These are phyloP conservation scores for Aureoboletus auriporus DNA, from an alignment of 768 basidiomycete species.

Conservation along the genomic window DNA sequence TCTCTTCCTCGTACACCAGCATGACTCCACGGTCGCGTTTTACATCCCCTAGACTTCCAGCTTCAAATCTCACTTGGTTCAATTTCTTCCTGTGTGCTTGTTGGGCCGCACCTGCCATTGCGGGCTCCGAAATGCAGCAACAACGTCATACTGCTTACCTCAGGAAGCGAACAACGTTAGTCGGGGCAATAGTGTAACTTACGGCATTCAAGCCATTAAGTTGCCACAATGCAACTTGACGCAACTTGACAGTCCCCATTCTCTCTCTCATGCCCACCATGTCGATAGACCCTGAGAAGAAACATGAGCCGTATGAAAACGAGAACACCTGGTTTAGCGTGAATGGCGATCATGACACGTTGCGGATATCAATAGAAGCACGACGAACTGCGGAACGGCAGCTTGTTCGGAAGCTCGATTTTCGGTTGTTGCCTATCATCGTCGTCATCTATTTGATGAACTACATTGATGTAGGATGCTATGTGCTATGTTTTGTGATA, in stretches of 20 bases:
- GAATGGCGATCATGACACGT: not conserved
- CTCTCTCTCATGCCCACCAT: constrained; percentile 3
- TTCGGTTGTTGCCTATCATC: constrained; percentile 52
- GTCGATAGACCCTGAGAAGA: constrained; percentile 15
- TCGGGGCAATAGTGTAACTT: no score
- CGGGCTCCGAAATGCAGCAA: constrained; percentile 3
- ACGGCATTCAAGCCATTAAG: no score
- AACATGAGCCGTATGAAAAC: constrained; percentile 6
- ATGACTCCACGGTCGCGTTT: no score
- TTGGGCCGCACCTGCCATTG: not conserved
- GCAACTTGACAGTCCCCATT: not conserved
- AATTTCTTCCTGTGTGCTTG: not conserved
- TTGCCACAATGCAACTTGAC: not conserved
- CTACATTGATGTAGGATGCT: constrained; percentile 51
- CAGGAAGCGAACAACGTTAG: no score
- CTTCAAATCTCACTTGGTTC: not conserved
- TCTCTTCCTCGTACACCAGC: no score
- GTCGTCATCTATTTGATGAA: constrained; percentile 63
- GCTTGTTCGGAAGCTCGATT: constrained; percentile 55
- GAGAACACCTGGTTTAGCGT: not conserved
- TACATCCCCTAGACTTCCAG: no score
- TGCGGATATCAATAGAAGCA: not conserved
- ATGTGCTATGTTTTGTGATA: constrained; percentile 8
- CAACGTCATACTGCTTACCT: not conserved
- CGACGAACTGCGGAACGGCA: constrained; percentile 12